A percentile compares a stretch with the other conserved stretches of the same genome.
phyloP scores from a whole-genome alignment of 805 yeast genomes.

The Kodamaea restingae region DNA sequence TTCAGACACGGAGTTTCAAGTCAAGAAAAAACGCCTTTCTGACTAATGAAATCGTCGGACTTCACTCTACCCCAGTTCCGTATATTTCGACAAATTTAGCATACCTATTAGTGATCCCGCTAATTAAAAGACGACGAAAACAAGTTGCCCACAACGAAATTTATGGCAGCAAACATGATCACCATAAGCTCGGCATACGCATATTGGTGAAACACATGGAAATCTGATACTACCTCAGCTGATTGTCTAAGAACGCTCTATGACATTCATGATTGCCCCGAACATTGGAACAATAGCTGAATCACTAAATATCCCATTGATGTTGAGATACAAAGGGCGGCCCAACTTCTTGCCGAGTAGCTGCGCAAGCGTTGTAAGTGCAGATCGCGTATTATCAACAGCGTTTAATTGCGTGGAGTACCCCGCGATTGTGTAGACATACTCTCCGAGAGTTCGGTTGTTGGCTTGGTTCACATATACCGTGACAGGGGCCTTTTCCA shows the following conservation, averaged over 20 bases:
- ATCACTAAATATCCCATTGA: slow-evolving; percentile 20
- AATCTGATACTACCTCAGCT: too few relatives aligned
- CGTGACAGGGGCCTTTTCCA: slow-evolving; percentile 22
- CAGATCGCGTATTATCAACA: slow-evolving; percentile 17
- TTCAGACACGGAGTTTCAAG: too few relatives aligned
- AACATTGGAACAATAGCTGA: slow-evolving; percentile 8
- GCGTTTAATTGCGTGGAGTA: slow-evolving; percentile 17
- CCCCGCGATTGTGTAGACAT: slow-evolving; percentile 27
- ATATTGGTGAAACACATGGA: too few relatives aligned
- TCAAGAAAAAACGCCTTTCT: too few relatives aligned
- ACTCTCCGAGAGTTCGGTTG: slow-evolving; percentile 23
- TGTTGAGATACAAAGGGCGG: slow-evolving; percentile 29
- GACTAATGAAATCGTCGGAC: too few relatives aligned
- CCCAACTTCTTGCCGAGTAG: slow-evolving; percentile 21
- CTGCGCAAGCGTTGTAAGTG: slow-evolving; percentile 18
- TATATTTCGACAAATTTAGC: too few relatives aligned
- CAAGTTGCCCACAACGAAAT: too few relatives aligned
- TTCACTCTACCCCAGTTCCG: too few relatives aligned
- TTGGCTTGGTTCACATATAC: slow-evolving; percentile 26
- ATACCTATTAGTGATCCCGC: too few relatives aligned
- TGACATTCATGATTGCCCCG: slow-evolving; percentile 5
- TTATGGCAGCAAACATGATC: too few relatives aligned
- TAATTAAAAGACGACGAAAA: too few relatives aligned
- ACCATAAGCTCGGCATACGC: too few relatives aligned
- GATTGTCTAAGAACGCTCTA: neutral